phyloP scores from a whole-genome alignment of 768 basidiomycete genomes.

The Leccinum truebloodii region DNA sequence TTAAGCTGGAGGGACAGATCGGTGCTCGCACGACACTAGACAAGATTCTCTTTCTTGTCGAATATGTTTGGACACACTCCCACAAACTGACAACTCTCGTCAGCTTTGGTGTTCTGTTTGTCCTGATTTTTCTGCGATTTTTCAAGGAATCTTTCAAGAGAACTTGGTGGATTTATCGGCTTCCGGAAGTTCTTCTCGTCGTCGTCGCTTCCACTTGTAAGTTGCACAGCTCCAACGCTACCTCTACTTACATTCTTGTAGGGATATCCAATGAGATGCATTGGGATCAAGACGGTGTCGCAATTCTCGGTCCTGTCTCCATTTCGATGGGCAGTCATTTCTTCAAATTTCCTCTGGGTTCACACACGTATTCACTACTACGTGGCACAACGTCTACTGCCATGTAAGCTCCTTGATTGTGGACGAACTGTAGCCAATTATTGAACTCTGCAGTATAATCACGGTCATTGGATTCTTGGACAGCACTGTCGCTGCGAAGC shows the following conservation, averaged over 20 bases:
- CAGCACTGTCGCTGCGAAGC: slow-evolving; percentile 93
- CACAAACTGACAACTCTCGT: slow-evolving; percentile 73
- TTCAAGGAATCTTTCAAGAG: slow-evolving; percentile 60
- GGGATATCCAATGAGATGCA: slow-evolving; percentile 66
- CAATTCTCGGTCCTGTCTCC: slow-evolving; percentile 79
- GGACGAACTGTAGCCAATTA: background rate
- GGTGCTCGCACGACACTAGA: slow-evolving; percentile 71
- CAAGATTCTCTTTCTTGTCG: slow-evolving; percentile 75
- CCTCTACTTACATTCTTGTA: slow-evolving; percentile 29
- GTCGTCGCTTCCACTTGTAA: slow-evolving; percentile 82
- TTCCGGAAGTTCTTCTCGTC: slow-evolving; percentile 90
- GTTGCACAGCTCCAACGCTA: slow-evolving; percentile 23
- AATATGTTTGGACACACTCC: slow-evolving; percentile 53
- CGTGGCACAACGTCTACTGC: slow-evolving; percentile 84
- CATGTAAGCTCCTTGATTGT: slow-evolving; percentile 44
- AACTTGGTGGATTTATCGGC: slow-evolving; percentile 69
- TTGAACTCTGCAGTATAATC: slow-evolving; percentile 52
- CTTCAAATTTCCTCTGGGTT: slow-evolving; percentile 71
- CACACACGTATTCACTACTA: slow-evolving; percentile 61
- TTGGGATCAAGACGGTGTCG: slow-evolving; percentile 81
- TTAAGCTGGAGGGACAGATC: slow-evolving; percentile 47
- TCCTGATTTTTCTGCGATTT: slow-evolving; percentile 62
- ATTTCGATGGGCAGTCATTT: slow-evolving; percentile 61
- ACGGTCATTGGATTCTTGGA: slow-evolving; percentile 91
- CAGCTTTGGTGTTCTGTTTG: slow-evolving; percentile 67